A percentile compares a stretch with the other conserved stretches of the same genome.
Evolutionary conservation across 306 rosid species (phyloP).

Genomic region (Cicer judaicum): DNA sequence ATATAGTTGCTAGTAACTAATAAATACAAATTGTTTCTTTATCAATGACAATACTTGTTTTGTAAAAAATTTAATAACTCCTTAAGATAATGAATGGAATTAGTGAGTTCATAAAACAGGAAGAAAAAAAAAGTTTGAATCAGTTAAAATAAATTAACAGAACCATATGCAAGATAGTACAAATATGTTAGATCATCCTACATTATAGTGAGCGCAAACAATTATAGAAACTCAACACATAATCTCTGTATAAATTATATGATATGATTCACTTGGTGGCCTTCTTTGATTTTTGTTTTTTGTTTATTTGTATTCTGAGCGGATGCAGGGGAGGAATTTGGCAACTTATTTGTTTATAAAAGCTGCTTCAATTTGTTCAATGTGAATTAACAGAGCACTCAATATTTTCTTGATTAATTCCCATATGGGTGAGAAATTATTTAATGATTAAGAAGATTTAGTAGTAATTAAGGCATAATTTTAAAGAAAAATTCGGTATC

Average conservation of each 20-base stretch:
- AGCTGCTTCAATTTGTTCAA: conserved; percentile 31
- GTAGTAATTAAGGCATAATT: conserved; percentile 36
- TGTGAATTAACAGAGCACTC: conserved; percentile 27
- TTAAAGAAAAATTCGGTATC: neutral
- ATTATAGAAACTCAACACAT: conserved; percentile 10
- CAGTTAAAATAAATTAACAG: conserved; percentile 10
- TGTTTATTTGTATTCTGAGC: neutral
- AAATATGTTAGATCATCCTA: conserved; percentile 6
- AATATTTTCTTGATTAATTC: conserved; percentile 36
- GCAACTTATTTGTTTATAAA: conserved; percentile 4
- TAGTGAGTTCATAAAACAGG: conserved; percentile 19
- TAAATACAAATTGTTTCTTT: conserved; percentile 12
- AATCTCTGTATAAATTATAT: conserved; percentile 10
- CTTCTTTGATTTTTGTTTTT: no score
- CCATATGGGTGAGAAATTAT: neutral
- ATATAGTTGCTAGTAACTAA: conserved; percentile 13
- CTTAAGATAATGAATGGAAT: conserved; percentile 4
- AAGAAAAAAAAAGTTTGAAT: conserved; percentile 26
- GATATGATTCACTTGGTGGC: neutral
- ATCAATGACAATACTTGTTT: conserved; percentile 2
- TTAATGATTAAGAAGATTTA: conserved; percentile 16
- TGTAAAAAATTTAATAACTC: conserved; percentile 1
- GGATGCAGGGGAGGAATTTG: neutral
- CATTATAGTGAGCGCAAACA: conserved; percentile 5
- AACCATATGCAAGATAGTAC: conserved; percentile 7